Evolutionary conservation across 2,329 filamentous ascomycete genomes (phyloP).

Genomic region (Magnaporthiopsis incrustans): DNA sequence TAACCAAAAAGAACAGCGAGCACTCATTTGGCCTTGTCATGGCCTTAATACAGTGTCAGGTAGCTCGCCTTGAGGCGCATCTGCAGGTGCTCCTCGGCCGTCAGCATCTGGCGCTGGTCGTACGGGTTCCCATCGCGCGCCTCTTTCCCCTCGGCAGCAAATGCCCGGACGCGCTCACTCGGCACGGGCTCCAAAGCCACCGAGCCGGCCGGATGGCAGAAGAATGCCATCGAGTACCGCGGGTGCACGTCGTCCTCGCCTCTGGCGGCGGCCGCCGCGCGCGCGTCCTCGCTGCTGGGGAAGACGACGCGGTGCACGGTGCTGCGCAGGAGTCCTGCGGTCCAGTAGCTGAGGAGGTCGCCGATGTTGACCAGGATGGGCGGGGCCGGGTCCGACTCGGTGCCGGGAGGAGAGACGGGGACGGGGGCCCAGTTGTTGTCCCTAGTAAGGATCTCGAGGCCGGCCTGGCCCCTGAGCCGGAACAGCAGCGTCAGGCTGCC

Average conservation of each 20-base stretch:
- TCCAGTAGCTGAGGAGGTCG: conserved; percentile 75
- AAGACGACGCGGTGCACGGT: conserved; percentile 89
- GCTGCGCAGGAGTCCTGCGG: conserved; percentile 74
- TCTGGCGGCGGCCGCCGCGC: conserved; percentile 14
- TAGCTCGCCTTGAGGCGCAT: conserved; percentile 53
- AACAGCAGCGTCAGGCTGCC: conserved; percentile 69
- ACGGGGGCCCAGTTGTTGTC: conserved; percentile 52
- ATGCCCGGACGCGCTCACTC: conserved; percentile 45
- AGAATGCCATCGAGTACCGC: conserved; percentile 60
- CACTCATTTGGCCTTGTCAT: not conserved
- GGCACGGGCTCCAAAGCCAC: conserved; percentile 50
- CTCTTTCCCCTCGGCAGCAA: conserved; percentile 22
- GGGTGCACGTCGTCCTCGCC: conserved; percentile 42
- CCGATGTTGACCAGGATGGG: conserved; percentile 76
- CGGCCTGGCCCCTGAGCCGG: conserved; percentile 75
- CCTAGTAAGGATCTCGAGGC: conserved; percentile 69
- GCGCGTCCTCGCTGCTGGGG: conserved; percentile 32
- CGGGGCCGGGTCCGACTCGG: conserved; percentile 49
- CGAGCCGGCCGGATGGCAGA: conserved; percentile 54
- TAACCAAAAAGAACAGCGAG: not conserved
- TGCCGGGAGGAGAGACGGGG: conserved; percentile 55
- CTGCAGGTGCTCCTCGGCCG: conserved; percentile 55
- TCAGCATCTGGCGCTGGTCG: conserved; percentile 43
- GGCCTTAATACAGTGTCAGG: conserved; percentile 39
- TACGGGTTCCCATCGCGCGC: conserved; percentile 34